These are phyloP conservation scores for Phytophthora crassamura DNA, from an alignment of 352 stramenopile species.

Conservation along the genomic window DNA sequence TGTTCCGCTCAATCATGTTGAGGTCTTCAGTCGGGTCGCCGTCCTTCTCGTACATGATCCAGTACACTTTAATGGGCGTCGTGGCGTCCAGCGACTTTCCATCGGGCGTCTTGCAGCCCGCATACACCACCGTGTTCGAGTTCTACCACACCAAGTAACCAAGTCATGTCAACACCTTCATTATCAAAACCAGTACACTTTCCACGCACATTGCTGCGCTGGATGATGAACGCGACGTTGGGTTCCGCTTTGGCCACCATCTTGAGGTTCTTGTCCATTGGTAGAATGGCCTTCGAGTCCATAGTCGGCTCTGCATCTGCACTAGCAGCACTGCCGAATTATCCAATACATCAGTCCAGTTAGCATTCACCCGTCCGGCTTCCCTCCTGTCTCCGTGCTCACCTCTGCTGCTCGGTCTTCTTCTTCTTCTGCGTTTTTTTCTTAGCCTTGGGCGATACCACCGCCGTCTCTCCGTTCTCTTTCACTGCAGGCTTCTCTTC, in stretches of 20 bases:
- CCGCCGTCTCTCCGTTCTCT: slow-evolving; percentile 9
- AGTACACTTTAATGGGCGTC: slow-evolving; percentile 81
- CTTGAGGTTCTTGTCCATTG: slow-evolving; percentile 70
- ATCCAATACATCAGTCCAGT: not conserved
- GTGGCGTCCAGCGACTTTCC: slow-evolving; percentile 54
- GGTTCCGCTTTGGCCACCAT: slow-evolving; percentile 78
- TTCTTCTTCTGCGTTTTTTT: slow-evolving; percentile 51
- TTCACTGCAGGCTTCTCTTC: slow-evolving; percentile 25
- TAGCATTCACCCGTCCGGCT: not conserved
- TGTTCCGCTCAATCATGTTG: slow-evolving; percentile 89
- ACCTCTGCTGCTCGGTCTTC: slow-evolving; percentile 26
- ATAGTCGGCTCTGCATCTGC: slow-evolving; percentile 4
- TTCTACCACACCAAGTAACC: slow-evolving; percentile 50
- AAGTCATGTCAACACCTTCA: not conserved
- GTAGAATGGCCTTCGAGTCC: slow-evolving; percentile 40
- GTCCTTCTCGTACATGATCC: slow-evolving; percentile 89
- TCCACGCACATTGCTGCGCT: slow-evolving; percentile 78
- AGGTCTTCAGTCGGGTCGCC: slow-evolving; percentile 76
- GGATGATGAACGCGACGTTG: slow-evolving; percentile 87
- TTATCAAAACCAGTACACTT: not conserved
- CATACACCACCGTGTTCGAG: slow-evolving; percentile 88
- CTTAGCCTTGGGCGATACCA: slow-evolving; percentile 33
- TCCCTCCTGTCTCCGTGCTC: not conserved
- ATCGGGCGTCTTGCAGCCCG: slow-evolving; percentile 48
- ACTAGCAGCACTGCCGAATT: slow-evolving; percentile 17